phyloP scores from a whole-genome alignment of 148 eudicot genomes.

The Dysphania ambrosioides region DNA sequence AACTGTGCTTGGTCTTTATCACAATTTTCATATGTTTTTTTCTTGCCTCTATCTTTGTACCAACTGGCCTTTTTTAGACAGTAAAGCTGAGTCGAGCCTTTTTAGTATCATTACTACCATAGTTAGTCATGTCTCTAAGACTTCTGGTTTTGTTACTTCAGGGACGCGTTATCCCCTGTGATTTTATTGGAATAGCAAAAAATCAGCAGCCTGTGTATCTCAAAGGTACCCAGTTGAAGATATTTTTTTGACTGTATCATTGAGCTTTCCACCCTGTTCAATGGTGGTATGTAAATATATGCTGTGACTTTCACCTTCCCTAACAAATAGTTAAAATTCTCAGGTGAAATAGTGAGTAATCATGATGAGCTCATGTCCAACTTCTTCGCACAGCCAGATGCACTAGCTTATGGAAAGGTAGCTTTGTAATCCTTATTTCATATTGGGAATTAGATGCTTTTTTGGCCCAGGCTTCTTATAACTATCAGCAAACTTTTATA shows the following conservation, averaged over 20 bases:
- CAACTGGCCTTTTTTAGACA: background rate
- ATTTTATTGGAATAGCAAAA: constrained; percentile 88
- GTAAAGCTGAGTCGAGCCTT: background rate
- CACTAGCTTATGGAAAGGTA: constrained; percentile 99
- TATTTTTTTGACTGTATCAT: background rate
- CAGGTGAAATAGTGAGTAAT: constrained; percentile 90
- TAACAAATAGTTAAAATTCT: constrained; percentile 21
- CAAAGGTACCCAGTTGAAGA: constrained; percentile 48
- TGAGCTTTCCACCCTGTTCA: background rate
- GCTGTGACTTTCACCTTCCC: constrained; percentile 5
- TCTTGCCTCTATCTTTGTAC: background rate
- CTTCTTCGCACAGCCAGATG: constrained; percentile 99
- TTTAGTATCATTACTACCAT: background rate
- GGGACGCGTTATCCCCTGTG: constrained; percentile 98
- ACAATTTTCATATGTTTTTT: background rate
- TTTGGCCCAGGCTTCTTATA: background rate
- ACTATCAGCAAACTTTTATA: background rate
- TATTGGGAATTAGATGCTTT: background rate
- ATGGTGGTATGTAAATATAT: background rate
- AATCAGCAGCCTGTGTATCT: constrained; percentile 97
- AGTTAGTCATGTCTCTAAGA: constrained; percentile 5
- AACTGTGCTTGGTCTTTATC: no score
- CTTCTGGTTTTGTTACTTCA: constrained; percentile 36
- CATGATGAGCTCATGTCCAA: constrained; percentile 99
- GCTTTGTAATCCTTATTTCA: constrained; percentile 8